A percentile compares a stretch with the other conserved stretches of the same genome.
Conservation (phyloP, 257 asterid species). For the Jacaranda mimosifolia region DNA sequence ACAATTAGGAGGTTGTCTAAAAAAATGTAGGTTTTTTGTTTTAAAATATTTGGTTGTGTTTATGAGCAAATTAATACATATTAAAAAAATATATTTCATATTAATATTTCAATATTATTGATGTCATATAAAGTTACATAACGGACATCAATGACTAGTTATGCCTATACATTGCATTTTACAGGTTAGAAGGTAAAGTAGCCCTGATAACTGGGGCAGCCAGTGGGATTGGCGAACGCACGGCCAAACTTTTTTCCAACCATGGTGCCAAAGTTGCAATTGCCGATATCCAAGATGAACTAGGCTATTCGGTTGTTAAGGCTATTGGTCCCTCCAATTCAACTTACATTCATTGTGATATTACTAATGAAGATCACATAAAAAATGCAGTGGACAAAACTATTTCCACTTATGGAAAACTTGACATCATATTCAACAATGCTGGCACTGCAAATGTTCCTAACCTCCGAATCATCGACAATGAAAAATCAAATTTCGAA, state of each 20-base stretch:
- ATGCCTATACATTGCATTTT: not conserved
- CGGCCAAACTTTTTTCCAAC: slow-evolving; percentile 44
- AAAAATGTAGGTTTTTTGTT: no score
- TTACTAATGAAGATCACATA: slow-evolving; percentile 49
- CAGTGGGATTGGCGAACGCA: slow-evolving; percentile 55
- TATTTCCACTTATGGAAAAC: slow-evolving; percentile 42
- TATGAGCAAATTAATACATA: no score
- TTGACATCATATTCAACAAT: slow-evolving; percentile 54
- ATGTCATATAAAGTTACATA: no score
- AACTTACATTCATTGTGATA: slow-evolving; percentile 51
- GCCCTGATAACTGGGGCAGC: slow-evolving; percentile 62
- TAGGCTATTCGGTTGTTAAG: slow-evolving; percentile 37
- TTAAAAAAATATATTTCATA: no score
- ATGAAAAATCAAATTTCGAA: slow-evolving; percentile 38
- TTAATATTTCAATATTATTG: no score
- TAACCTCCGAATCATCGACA: slow-evolving; percentile 41
- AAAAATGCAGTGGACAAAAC: slow-evolving; percentile 40
- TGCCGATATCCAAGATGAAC: slow-evolving; percentile 52
- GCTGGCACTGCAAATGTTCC: slow-evolving; percentile 43
- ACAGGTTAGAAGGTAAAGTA: slow-evolving; percentile 60
- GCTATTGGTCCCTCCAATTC: slow-evolving; percentile 39
- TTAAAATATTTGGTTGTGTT: no score
- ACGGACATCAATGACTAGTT: no score
- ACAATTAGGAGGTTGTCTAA: no score
- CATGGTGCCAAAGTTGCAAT: slow-evolving; percentile 60